Percentiles rank a stretch among this genome's conserved stretches.
phyloP scores from a whole-genome alignment of 1,284 basidiomycete genomes.

The Ceratobasidium theobromae region DNA sequence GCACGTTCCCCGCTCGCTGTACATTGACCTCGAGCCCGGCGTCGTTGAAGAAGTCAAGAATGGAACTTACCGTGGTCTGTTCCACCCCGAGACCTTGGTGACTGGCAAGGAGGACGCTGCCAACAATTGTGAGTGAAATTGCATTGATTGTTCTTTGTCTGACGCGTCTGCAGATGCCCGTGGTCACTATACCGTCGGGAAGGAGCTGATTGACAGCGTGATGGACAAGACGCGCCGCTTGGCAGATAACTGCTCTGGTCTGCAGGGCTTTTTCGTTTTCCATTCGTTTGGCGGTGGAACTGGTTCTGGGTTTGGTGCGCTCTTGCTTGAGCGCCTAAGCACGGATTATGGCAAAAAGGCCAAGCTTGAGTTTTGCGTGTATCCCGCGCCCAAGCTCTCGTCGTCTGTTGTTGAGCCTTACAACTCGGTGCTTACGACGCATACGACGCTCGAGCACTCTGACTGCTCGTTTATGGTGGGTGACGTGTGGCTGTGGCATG shows the following conservation, averaged over 20 bases:
- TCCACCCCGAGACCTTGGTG: conserved; percentile 99
- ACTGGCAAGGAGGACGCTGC: conserved; percentile 99
- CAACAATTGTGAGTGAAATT: conserved; percentile 82
- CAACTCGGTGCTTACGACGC: conserved; percentile 98
- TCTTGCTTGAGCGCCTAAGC: conserved; percentile 93
- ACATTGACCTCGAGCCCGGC: conserved; percentile 95
- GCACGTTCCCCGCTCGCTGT: conserved; percentile 96
- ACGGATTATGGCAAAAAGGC: conserved; percentile 99
- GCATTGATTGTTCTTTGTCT: conserved; percentile 31
- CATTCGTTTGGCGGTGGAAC: conserved; percentile 99
- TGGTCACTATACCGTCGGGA: conserved; percentile 97
- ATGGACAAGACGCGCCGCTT: conserved; percentile 97
- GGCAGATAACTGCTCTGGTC: conserved; percentile 95
- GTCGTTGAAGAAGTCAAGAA: conserved; percentile 95
- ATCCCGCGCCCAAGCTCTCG: conserved; percentile 91
- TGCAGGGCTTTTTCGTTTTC: conserved; percentile 99
- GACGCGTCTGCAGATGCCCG: conserved; percentile 72
- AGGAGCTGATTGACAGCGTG: conserved; percentile 81
- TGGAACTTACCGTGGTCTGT: conserved; percentile 90
- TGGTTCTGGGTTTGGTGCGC: conserved; percentile 97
- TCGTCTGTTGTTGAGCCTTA: conserved; percentile 99
- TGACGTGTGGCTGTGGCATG: conserved; percentile 22
- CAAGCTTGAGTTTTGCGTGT: conserved; percentile 98
- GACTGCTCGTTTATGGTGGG: conserved; percentile 97
- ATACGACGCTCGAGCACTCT: conserved; percentile 98